Conservation (phyloP, 1,139 yeast species). For the Hemisphaericaspora lyxosophila region DNA sequence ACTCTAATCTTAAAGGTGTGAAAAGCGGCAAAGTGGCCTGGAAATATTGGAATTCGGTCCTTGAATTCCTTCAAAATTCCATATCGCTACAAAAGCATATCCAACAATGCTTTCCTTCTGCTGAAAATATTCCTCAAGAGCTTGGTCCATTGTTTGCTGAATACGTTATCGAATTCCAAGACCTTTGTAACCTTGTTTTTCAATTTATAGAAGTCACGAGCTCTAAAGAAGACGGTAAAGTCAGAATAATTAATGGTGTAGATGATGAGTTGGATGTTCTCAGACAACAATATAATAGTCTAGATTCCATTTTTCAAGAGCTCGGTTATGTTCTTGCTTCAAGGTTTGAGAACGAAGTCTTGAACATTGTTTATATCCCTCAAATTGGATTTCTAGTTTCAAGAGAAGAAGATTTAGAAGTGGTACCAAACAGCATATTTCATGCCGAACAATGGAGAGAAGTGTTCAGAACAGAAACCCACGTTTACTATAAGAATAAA, state of each 20-base stretch:
- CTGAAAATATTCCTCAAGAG: constrained; percentile 1
- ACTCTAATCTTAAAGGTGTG: constrained; percentile 19
- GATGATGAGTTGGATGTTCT: constrained; percentile 31
- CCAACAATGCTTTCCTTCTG: constrained; percentile 2
- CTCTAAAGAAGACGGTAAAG: constrained; percentile 27
- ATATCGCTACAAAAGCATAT: constrained; percentile 11
- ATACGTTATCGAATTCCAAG: constrained; percentile 11
- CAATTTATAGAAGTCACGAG: constrained; percentile 33
- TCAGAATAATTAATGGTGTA: constrained; percentile 28
- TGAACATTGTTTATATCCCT: constrained; percentile 44
- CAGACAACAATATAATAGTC: constrained; percentile 28
- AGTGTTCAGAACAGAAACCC: constrained; percentile 36
- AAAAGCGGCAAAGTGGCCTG: constrained; percentile 23
- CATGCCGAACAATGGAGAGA: constrained; percentile 27
- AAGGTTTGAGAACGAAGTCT: constrained; percentile 12
- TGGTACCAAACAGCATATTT: constrained; percentile 5
- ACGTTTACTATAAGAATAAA: constrained; percentile 34
- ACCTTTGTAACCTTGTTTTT: constrained; percentile 11
- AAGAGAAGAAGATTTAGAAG: constrained; percentile 11
- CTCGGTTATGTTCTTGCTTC: constrained; percentile 12
- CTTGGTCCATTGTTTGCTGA: constrained; percentile 7
- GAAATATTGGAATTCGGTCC: constrained; percentile 25
- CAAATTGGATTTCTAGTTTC: constrained; percentile 44
- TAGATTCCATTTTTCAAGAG: constrained; percentile 29
- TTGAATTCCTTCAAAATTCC: constrained; percentile 17